Conservation (phyloP, 192 early-diverging fungal genomes). For the Dissophora ornata region DNA sequence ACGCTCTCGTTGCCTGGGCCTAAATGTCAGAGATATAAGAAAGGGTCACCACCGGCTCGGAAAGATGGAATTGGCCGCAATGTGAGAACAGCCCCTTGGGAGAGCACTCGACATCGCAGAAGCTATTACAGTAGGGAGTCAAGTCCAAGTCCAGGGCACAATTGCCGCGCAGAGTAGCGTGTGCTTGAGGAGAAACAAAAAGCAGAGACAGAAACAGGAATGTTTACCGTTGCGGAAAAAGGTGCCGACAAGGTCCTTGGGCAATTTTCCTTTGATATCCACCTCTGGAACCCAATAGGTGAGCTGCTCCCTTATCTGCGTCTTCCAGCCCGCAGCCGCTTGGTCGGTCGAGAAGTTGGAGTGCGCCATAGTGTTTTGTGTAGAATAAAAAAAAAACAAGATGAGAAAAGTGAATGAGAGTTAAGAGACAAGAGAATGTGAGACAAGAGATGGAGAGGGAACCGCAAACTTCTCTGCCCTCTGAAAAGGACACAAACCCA, state of each 20-base stretch:
- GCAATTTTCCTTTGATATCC: conserved; percentile 35
- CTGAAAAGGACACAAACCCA: too few species aligned
- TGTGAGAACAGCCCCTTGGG: too few species aligned
- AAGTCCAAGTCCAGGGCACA: too few species aligned
- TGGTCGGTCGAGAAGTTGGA: conserved; percentile 15
- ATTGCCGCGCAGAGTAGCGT: too few species aligned
- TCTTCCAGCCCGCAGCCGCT: conserved; percentile 41
- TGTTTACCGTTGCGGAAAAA: conserved; percentile 51
- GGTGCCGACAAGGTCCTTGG: conserved; percentile 46
- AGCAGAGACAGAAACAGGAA: not conserved
- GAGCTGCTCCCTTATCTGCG: conserved; percentile 32
- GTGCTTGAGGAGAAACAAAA: not conserved
- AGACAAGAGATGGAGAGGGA: too few species aligned
- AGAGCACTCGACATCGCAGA: too few species aligned
- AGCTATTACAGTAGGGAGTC: too few species aligned
- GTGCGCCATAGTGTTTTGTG: conserved; percentile 17
- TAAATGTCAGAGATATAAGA: conserved; percentile 1
- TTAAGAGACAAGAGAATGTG: too few species aligned
- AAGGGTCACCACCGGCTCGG: too few species aligned
- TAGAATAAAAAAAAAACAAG: not conserved
- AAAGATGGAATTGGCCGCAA: too few species aligned
- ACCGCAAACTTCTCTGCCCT: too few species aligned
- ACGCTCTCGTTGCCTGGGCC: conserved; percentile 47
- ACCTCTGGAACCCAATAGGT: conserved; percentile 51
- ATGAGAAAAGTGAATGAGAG: conserved; percentile 6